Conservation (phyloP, 2,329 filamentous ascomycete genomes). For the Scytalidium lignicola region DNA sequence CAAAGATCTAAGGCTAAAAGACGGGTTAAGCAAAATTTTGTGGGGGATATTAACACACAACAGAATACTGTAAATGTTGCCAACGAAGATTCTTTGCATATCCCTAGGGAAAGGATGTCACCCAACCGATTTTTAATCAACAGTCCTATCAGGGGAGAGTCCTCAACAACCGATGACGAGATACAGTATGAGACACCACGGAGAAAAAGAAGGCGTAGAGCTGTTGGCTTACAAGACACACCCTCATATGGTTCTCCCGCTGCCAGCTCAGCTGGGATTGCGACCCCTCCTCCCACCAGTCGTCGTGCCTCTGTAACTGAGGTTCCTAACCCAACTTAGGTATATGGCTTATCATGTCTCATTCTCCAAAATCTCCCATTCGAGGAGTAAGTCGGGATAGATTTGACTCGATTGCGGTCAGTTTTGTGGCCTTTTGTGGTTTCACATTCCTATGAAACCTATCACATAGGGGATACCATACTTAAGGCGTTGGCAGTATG, state of each 20-base stretch:
- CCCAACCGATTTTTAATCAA: background rate
- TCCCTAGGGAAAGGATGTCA: background rate
- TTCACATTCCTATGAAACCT: too few relatives aligned
- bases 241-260: background rate
- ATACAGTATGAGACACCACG: background rate
- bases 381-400: too few relatives aligned
- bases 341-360: too few relatives aligned
- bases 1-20: constrained; percentile 2
- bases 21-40: background rate
- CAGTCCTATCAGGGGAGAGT: background rate
- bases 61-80: background rate
- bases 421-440: too few relatives aligned
- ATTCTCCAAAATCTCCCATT: too few relatives aligned
- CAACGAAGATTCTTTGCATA: background rate
- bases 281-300: background rate
- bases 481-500: too few relatives aligned
- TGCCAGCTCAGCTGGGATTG: background rate
- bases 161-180: background rate
- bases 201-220: background rate
- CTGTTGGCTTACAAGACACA: background rate
- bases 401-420: too few relatives aligned
- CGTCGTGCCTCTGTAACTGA: background rate
- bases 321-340: too few relatives aligned
- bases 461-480: too few relatives aligned
- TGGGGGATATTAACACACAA: background rate